Conservation (phyloP, 139 green algal species). For the Eudorina sp. region DNA sequence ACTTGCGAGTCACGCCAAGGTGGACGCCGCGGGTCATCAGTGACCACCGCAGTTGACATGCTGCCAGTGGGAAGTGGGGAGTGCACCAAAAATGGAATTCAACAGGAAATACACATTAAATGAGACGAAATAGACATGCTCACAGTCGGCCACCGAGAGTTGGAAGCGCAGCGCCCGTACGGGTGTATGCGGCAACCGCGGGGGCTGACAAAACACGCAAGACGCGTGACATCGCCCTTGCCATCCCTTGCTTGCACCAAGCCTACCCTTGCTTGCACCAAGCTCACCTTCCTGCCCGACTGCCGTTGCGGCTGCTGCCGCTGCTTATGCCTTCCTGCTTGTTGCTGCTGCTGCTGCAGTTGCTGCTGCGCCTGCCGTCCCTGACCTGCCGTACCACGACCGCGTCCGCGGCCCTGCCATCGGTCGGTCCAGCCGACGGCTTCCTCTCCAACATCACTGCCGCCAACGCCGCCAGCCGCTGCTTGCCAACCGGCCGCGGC, state of each 20-base stretch:
- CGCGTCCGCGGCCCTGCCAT: not conserved
- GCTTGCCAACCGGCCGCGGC: not conserved
- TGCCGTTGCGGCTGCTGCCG: not conserved
- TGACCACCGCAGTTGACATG: no score
- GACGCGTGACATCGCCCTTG: not conserved
- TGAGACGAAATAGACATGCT: no score
- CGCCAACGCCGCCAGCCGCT: not conserved
- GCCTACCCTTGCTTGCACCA: not conserved
- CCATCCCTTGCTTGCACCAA: not conserved
- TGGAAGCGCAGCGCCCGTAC: not conserved
- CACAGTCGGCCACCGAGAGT: not conserved
- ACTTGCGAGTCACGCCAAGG: no score
- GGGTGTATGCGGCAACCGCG: not conserved
- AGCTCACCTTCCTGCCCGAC: slow-evolving; percentile 1
- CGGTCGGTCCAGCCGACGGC: no score
- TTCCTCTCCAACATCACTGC: not conserved
- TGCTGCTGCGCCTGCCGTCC: not conserved
- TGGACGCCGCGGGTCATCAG: no score
- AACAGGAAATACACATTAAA: no score
- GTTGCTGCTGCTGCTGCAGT: not conserved
- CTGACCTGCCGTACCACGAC: not conserved
- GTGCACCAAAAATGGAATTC: no score
- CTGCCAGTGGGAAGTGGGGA: no score
- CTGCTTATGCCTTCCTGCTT: not conserved
- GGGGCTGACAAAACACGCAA: not conserved